Evolutionary conservation across 169 alveolate species (phyloP), one percentile per base, ranked within the genome.

Genomic region (Neospora caninum): DNA sequence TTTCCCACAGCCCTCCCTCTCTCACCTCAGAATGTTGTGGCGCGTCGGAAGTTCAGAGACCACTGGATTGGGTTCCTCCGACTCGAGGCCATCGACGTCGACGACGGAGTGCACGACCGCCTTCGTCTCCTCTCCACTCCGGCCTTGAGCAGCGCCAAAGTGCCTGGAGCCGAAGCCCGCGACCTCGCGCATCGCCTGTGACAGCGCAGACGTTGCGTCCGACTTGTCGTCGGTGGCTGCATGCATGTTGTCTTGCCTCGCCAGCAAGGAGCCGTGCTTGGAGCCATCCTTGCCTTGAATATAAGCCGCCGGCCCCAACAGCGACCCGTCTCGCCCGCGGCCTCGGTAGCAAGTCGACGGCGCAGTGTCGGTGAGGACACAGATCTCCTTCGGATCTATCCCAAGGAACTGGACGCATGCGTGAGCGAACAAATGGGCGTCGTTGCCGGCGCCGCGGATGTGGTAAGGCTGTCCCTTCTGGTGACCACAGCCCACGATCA

Each of bases 401-500:
- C 96, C 98, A 93, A 97, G 94, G 88, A 97, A 96, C 88, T 97
- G 96, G 58, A 98, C 97, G 92, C 98, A 80, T 0, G 97, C 97
- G 39, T 96, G 95, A 39, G 99, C 98, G 94, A 98, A 96, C 67
- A 97, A 91, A 84, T 96, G 95, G n/a, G 99, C 99, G 94, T 98
- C 99, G 96, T 98, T 98, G 88, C 97, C 98, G 54, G 98, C 93
- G 45, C 99, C 99, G 73, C 98, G 96, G 27, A 98, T 95, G 64
- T 94, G 88, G 80, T 95, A 96, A 67, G 96, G 95, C 93, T 92
- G 83, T 39, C 96, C 97, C 38, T 88, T 54, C 80, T 93, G 73
- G 95, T 98, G 98, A 91, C 95, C 97, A 91, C 98, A 97, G 53
- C 99, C 99, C 86, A 98, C 97, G 45, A 98, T 97, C 31, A 98